phyloP scores from a whole-genome alignment of 306 rosid genomes.

The Rosa multiflora region DNA sequence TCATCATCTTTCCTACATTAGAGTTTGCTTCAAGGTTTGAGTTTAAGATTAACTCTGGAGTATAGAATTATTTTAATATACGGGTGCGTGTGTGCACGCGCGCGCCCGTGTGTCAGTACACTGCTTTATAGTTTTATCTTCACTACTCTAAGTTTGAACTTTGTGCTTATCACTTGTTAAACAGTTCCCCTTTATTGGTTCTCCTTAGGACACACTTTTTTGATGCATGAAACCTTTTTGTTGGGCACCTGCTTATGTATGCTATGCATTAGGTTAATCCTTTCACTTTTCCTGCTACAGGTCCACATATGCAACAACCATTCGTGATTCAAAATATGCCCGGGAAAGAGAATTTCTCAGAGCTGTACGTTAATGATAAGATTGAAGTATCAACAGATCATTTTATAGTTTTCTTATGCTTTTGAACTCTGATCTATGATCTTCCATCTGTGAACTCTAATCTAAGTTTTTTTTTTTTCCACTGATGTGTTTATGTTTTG shows the following conservation, averaged over 20 bases:
- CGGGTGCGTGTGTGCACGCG: neutral
- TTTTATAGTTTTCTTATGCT: neutral
- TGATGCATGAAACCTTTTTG: neutral
- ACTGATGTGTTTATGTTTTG: neutral
- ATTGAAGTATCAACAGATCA: conserved; percentile 3
- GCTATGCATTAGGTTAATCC: neutral
- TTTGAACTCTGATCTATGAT: neutral
- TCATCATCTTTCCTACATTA: neutral
- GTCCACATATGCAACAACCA: conserved; percentile 92
- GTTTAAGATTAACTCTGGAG: neutral
- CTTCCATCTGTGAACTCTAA: neutral
- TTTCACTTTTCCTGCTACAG: conserved; percentile 38
- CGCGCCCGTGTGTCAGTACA: neutral
- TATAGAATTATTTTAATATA: neutral
- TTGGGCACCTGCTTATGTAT: neutral
- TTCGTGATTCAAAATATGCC: conserved; percentile 78
- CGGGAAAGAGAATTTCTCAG: conserved; percentile 93
- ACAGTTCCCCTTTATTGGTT: neutral
- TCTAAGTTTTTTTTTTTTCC: neutral
- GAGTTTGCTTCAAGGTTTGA: neutral
- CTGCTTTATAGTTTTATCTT: neutral
- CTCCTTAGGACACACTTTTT: neutral
- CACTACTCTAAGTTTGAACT: neutral
- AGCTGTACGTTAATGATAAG: conserved; percentile 59
- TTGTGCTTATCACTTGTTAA: neutral